Evolutionary conservation across 106 monocot species (phyloP), one percentile per base, ranked within the genome.

Genomic region (Iris macrosiphon): DNA sequence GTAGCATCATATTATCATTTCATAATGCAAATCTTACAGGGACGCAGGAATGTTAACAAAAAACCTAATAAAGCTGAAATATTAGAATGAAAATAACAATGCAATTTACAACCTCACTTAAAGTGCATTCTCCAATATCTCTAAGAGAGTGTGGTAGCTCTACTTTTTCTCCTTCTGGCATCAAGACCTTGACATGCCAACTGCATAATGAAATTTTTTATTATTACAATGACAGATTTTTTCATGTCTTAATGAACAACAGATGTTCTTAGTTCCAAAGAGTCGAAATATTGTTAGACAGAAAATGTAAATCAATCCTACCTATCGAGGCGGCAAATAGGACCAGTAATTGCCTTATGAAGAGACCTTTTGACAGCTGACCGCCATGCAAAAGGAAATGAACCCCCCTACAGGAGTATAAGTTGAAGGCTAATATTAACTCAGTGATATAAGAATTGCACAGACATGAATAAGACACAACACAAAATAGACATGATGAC

Each of bases 321-420:
- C 98, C 98, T 98, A 57, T 98, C 98, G 44, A 98, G 98, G 31
- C 57, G 74, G 56, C 87, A 78, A 31, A 76, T 72, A 55, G 77
- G 65, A 49, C 79, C 83, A 21, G 40, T 77, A 31, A 58, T 61
- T 59, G 80, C 80, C 64, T 63, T 90, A 35, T 64, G 46, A 10
- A 98, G 69, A 39, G 72, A 76, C 41, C 49, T 66, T 44, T 91
- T 91, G 4, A 98, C 66, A 34, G 80, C 80, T 58, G 98, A 87
- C 42, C 77, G 72, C 98, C 98, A 98, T 60, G 66, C 72, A 73
- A 91, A 87, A 51, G 98, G 98, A 73, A 98, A 91, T 39, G 98
- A 91, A 23, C 91, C 91, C 47, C 91, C 98, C 98, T 98, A 52
- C 13, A 49, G 53, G 65, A 42, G 39, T 25, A 58, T 37, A 46